Percentiles rank a stretch among this genome's conserved stretches.
Evolutionary conservation across 257 asterid genomes (phyloP).

Genomic region (Solanum bukasovii): DNA sequence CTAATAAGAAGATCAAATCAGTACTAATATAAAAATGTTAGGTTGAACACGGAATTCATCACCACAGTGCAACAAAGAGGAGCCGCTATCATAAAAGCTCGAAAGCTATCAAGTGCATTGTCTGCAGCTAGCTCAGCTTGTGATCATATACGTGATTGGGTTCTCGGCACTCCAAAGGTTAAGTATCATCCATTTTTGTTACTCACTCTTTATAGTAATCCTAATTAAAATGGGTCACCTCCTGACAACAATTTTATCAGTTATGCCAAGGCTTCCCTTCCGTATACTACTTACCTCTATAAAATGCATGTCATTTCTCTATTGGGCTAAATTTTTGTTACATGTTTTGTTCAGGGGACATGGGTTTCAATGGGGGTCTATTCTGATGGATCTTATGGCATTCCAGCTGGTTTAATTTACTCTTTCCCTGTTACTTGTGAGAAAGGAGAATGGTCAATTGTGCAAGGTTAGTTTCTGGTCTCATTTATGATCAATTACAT

Average conservation of each 20-base stretch:
- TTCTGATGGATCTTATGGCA: slow-evolving; percentile 81
- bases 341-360: slow-evolving; percentile 31
- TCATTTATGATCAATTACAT: background rate
- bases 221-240: background rate
- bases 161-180: slow-evolving; percentile 83
- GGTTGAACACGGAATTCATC: slow-evolving; percentile 58
- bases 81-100: slow-evolving; percentile 57
- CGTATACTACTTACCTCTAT: background rate
- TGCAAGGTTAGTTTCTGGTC: slow-evolving; percentile 37
- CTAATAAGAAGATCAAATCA: background rate
- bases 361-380: slow-evolving; percentile 91
- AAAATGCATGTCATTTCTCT: background rate
- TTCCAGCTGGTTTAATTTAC: slow-evolving; percentile 58
- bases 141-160: slow-evolving; percentile 80
- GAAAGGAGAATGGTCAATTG: slow-evolving; percentile 81
- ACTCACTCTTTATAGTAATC: background rate
- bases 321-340: background rate
- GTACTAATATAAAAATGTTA: background rate
- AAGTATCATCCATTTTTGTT: background rate
- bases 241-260: background rate
- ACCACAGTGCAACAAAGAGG: slow-evolving; percentile 60
- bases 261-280: background rate
- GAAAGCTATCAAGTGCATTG: slow-evolving; percentile 69
- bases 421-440: slow-evolving; percentile 78
- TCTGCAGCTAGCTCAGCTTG: slow-evolving; percentile 89